Percentiles rank a stretch among this genome's conserved stretches.
Evolutionary conservation across 345 rosid genomes (phyloP).

Genomic region (Hevea brasiliensis): DNA sequence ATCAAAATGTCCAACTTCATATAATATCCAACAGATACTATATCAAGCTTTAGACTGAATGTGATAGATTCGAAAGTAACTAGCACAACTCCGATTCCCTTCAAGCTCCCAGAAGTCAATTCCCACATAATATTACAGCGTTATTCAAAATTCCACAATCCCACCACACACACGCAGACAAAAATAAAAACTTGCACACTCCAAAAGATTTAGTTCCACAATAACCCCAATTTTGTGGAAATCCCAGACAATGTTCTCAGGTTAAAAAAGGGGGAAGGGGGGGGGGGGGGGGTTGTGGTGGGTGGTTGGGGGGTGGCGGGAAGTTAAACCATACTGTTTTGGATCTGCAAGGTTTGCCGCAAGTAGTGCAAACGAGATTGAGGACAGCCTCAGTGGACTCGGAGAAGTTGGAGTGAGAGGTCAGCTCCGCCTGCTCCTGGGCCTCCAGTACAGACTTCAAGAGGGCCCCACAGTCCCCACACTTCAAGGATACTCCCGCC

Average conservation of each 20-base stretch:
- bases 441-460: slow-evolving; percentile 91
- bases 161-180: not conserved
- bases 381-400: slow-evolving; percentile 97
- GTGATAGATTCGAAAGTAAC: not conserved
- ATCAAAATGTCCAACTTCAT: not conserved
- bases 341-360: slow-evolving; percentile 95
- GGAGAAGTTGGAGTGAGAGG: slow-evolving; percentile 93
- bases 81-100: not conserved
- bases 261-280: not conserved
- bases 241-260: too few species aligned
- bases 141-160: not conserved
- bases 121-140: not conserved
- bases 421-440: slow-evolving; percentile 92
- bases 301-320: too few species aligned
- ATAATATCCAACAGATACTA: not conserved
- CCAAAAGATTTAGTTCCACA: not conserved
- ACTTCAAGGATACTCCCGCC: slow-evolving; percentile 91
- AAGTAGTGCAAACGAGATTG: slow-evolving; percentile 75
- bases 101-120: not conserved
- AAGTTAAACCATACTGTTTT: slow-evolving; percentile 62
- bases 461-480: slow-evolving; percentile 92
- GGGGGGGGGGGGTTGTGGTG: too few species aligned
- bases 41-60: not conserved
- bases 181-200: not conserved
- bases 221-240: not conserved